Percentiles rank a stretch among this genome's conserved stretches.
These are phyloP conservation scores for Lecanicillium sp. DNA, from an alignment of 2,329 filamentous ascomycete species.

Conservation along the genomic window DNA sequence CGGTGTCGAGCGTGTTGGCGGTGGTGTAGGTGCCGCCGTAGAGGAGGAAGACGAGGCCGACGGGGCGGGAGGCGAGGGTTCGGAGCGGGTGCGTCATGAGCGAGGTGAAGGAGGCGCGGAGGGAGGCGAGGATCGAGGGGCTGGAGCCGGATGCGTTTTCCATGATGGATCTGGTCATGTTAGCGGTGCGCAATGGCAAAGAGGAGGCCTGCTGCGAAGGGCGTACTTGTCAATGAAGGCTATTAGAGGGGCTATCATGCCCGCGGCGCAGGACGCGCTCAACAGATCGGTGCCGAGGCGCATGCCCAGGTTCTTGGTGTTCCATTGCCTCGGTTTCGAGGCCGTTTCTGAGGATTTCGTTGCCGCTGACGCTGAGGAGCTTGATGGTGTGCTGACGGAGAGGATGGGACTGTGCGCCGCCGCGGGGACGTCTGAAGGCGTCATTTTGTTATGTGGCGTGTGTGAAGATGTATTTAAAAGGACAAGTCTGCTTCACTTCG, in stretches of 20 bases:
- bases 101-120: conserved; percentile 50
- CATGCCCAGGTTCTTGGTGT: conserved; percentile 64
- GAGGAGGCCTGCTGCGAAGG: background rate
- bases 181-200: conserved; percentile 3
- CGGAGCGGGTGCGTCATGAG: conserved; percentile 55
- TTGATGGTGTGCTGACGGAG: background rate
- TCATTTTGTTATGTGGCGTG: no score
- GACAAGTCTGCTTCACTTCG: no score
- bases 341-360: background rate
- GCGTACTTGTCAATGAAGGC: conserved; percentile 80
- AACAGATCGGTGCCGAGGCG: conserved; percentile 62
- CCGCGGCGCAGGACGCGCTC: conserved; percentile 65
- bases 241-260: conserved; percentile 75
- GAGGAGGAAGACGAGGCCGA: conserved; percentile 63
- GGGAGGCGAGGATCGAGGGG: conserved; percentile 48
- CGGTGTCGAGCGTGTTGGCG: conserved; percentile 81
- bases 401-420: background rate
- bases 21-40: conserved; percentile 89
- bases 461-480: no score
- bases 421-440: no score
- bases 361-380: background rate
- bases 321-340: conserved; percentile 46
- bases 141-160: conserved; percentile 70
- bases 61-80: conserved; percentile 59
- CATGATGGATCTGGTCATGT: conserved; percentile 59